Base-by-base conservation (phyloP, 2,329 filamentous ascomycete genomes). In the Leptodontidium sp. region DNA sequence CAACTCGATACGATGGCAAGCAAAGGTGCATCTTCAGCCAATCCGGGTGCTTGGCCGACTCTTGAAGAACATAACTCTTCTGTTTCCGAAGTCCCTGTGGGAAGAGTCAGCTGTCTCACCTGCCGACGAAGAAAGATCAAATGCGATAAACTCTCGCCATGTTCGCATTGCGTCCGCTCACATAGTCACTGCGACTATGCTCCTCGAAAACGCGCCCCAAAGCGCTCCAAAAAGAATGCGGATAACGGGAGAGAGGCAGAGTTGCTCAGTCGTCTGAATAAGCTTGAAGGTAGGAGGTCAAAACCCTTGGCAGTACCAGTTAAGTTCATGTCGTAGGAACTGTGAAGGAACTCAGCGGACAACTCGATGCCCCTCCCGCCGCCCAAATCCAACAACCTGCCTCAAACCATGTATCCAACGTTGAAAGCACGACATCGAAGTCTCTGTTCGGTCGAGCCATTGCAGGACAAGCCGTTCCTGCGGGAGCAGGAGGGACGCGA, bases 91-190 rank as follows among this genome's bases (percentile, higher is more conserved):
- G 29, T 32, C 29, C 29, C 29, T 32, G 29, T 32, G 29, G 29
- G 29, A 32, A 40, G 38, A 12, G 38, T 40, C 14, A 64, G 62
- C 50, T 65, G 64, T n/a, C 29, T 65, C 21, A 40, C 49, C n/a
- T 65, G 64, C 32, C 53, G 52, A 26, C 4, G 43, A 15, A 26
- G 64, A 2, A 65, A 65, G 26, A 50, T 65, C 11, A 26, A 32
- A 59, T 65, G 64, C 53, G 64, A 65, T 38, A 59, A 50, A 21
- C 43, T 50, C n/a, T 58, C 53, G 5, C 64, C 64, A 8, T 65
- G 64, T 17, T 38, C 21, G 11, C 47, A 47, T 24, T 65, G 64
- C 11, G 29, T 50, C 38, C 24, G 64, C 58, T 47, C 55, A 5
- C 49, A 50, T 17, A 45, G 32, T 15, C 50, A 45, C 26, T 64